These are phyloP conservation scores for Umbelopsis sp. DNA, from an alignment of 192 early-diverging fungal genomes.

Conservation along the genomic window DNA sequence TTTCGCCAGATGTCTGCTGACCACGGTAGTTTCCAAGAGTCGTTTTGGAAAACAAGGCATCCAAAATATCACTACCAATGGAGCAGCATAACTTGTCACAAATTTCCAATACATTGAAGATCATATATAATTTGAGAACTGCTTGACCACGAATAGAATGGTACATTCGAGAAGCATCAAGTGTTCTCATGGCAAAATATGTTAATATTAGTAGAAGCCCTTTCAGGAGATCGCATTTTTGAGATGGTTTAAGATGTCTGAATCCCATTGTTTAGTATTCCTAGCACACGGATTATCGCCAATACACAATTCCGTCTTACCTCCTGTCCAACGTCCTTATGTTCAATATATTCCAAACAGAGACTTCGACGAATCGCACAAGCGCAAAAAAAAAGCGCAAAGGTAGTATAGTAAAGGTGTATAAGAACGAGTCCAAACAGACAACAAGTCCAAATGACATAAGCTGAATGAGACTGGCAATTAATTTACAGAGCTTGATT, in stretches of 20 bases:
- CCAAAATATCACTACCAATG: constrained; percentile 93
- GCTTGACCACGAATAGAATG: constrained; percentile 95
- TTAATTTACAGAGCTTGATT: too few relatives aligned
- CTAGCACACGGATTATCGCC: background rate
- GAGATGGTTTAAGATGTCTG: constrained; percentile 70
- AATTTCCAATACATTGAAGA: constrained; percentile 95
- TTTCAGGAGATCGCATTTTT: constrained; percentile 91
- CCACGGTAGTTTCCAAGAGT: constrained; percentile 46
- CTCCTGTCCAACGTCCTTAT: constrained; percentile 33
- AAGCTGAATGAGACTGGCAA: constrained; percentile 64
- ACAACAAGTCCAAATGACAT: constrained; percentile 90
- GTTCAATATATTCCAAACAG: constrained; percentile 38
- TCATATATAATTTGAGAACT: constrained; percentile 95
- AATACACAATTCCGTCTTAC: constrained; percentile 17
- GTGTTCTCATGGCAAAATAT: constrained; percentile 72
- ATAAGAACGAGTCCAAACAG: constrained; percentile 93
- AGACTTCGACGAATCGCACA: constrained; percentile 41
- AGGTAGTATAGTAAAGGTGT: constrained; percentile 94
- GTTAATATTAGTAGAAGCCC: constrained; percentile 77
- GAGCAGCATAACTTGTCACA: constrained; percentile 92
- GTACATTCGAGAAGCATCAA: constrained; percentile 91
- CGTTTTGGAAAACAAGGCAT: constrained; percentile 88
- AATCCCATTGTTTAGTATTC: constrained; percentile 9
- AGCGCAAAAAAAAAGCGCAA: constrained; percentile 78
- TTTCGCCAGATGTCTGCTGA: constrained; percentile 26